phyloP scores from a whole-genome alignment of 2,329 filamentous ascomycete species.

The Xylariaceae sp. region DNA sequence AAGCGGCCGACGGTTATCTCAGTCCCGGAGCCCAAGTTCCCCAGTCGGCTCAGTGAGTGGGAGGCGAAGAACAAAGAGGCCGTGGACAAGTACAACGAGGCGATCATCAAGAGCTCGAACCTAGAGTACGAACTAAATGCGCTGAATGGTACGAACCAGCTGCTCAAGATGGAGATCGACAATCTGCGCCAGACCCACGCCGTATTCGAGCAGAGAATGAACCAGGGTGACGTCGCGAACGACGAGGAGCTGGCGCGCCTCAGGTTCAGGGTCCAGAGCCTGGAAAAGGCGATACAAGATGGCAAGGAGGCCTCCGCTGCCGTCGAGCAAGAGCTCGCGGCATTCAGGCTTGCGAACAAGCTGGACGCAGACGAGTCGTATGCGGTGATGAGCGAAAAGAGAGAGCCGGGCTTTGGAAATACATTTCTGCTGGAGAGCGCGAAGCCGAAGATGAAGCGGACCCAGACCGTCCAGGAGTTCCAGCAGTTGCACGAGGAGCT shows the following conservation, averaged over 20 bases:
- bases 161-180: not conserved
- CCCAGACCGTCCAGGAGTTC: too few relatives aligned
- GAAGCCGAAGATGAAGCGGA: too few relatives aligned
- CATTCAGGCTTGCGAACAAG: not conserved
- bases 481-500: too few relatives aligned
- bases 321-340: not conserved
- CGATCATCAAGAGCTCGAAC: not conserved
- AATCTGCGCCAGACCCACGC: not conserved
- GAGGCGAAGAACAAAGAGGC: conserved; percentile 14
- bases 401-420: too few relatives aligned
- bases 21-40: conserved; percentile 16
- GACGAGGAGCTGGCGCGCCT: not conserved
- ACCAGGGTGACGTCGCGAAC: not conserved
- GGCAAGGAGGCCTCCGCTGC: not conserved
- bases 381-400: not conserved
- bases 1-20: conserved; percentile 30
- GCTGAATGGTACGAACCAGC: not conserved
- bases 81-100: not conserved
- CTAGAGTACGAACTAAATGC: not conserved
- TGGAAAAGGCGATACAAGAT: not conserved
- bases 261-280: not conserved
- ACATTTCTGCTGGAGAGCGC: too few relatives aligned
- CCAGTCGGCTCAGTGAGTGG: conserved; percentile 14
- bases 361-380: not conserved
- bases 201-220: not conserved